phyloP scores from a whole-genome alignment of 768 basidiomycete species.

The Mrakia hoshinonis region DNA sequence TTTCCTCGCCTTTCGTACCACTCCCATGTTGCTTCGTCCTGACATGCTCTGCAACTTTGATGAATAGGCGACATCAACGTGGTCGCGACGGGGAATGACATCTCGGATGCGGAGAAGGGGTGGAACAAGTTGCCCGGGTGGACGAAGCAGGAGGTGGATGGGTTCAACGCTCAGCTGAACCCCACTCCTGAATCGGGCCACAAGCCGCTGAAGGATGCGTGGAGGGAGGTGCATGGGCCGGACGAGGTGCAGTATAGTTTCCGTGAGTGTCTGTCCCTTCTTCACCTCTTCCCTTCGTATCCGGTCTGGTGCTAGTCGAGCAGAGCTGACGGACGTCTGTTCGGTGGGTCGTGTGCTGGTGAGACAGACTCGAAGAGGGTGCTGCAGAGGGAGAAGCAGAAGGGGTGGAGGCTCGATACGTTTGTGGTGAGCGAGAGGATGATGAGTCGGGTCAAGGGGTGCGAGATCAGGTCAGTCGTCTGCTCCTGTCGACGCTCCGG shows the following conservation, averaged over 20 bases:
- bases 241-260: conserved; percentile 24
- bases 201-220: conserved; percentile 25
- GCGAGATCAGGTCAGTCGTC: conserved; percentile 27
- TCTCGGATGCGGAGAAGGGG: conserved; percentile 11
- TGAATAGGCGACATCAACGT: conserved; percentile 26
- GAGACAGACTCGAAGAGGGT: conserved; percentile 24
- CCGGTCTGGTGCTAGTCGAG: not conserved
- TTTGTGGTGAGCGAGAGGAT: conserved; percentile 25
- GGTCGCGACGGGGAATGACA: conserved; percentile 12
- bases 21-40: too few species aligned
- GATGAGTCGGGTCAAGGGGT: conserved; percentile 19
- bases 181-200: conserved; percentile 17
- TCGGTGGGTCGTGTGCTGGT: too few species aligned
- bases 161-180: conserved; percentile 21
- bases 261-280: not conserved
- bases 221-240: conserved; percentile 22
- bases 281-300: not conserved
- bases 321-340: too few species aligned
- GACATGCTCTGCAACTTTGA: too few species aligned
- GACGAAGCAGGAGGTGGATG: conserved; percentile 13
- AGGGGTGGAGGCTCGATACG: conserved; percentile 28
- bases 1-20: not conserved
- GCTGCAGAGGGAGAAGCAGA: conserved; percentile 17
- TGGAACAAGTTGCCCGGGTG: conserved; percentile 24
- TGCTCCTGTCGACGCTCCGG: too few species aligned